These are phyloP conservation scores for Kwoniella shivajii DNA, from an alignment of 1,284 basidiomycete species.

Conservation along the genomic window DNA sequence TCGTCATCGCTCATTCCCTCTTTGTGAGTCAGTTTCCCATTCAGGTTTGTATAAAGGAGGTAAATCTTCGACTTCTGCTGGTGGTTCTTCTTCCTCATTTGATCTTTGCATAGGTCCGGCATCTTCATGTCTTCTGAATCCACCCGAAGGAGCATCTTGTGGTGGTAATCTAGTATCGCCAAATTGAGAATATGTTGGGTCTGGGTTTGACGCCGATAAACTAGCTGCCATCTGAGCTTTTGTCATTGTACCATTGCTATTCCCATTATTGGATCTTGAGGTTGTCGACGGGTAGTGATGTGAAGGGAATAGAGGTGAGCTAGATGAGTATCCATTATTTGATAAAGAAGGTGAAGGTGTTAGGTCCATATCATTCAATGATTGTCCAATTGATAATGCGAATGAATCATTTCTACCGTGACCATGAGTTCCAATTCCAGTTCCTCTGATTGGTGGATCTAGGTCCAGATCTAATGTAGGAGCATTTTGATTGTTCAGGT, in stretches of 20 bases:
- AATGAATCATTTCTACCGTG: constrained; percentile 15
- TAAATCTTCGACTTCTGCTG: constrained; percentile 38
- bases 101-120: constrained; percentile 28
- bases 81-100: neutral
- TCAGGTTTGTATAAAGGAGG: constrained; percentile 46
- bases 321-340: constrained; percentile 1
- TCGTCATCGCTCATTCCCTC: neutral
- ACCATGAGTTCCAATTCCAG: no score
- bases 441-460: constrained; percentile 55
- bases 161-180: constrained; percentile 18
- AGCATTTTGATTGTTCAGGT: neutral
- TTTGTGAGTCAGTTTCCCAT: constrained; percentile 29
- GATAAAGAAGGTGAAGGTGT: constrained; percentile 17
- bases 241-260: no score
- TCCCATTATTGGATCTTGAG: neutral
- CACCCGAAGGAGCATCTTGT: constrained; percentile 31
- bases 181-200: neutral
- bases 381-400: constrained; percentile 12
- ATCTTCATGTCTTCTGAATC: constrained; percentile 46
- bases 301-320: constrained; percentile 52
- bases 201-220: constrained; percentile 26
- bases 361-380: constrained; percentile 5
- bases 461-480: constrained; percentile 9
- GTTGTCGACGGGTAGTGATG: constrained; percentile 67
- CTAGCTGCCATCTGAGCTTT: constrained; percentile 38